Percentiles rank a stretch among this genome's conserved stretches.
Evolutionary conservation across 371 early-diverging fungal genomes (phyloP).

Genomic region (Mucor piriformis): DNA sequence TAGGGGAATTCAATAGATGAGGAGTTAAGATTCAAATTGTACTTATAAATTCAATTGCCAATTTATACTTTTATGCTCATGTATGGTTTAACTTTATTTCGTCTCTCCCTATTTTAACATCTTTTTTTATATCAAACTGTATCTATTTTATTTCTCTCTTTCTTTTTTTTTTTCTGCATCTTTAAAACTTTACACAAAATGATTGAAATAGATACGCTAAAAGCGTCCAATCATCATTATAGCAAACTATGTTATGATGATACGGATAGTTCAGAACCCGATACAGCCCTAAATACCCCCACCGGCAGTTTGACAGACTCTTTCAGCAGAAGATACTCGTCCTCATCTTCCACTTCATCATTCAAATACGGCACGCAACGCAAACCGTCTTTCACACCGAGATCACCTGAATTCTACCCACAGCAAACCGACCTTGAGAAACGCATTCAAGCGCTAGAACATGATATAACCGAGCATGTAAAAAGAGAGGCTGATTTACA

Average conservation of each 20-base stretch:
- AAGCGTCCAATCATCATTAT: slow-evolving; percentile 4
- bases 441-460: slow-evolving; percentile 14
- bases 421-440: slow-evolving; percentile 7
- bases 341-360: slow-evolving; percentile 7
- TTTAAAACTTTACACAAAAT: not conserved
- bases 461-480: slow-evolving; percentile 4
- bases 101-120: not conserved
- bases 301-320: slow-evolving; percentile 18
- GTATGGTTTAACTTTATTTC: not conserved
- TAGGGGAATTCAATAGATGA: not conserved
- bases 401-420: not conserved
- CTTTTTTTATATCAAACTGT: not conserved
- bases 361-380: not conserved
- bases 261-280: slow-evolving; percentile 15
- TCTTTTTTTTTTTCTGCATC: not conserved
- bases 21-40: slow-evolving; percentile 1
- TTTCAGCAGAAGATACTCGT: slow-evolving; percentile 8
- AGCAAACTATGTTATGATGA: slow-evolving; percentile 5
- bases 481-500: slow-evolving; percentile 11
- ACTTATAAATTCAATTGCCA: slow-evolving; percentile 1
- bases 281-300: slow-evolving; percentile 17
- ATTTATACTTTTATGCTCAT: slow-evolving; percentile 4
- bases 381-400: slow-evolving; percentile 2
- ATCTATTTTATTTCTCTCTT: not conserved
- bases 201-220: slow-evolving; percentile 8